Conservation (phyloP, 164 flowering plant genomes). For the Vitis rotundifolia region DNA sequence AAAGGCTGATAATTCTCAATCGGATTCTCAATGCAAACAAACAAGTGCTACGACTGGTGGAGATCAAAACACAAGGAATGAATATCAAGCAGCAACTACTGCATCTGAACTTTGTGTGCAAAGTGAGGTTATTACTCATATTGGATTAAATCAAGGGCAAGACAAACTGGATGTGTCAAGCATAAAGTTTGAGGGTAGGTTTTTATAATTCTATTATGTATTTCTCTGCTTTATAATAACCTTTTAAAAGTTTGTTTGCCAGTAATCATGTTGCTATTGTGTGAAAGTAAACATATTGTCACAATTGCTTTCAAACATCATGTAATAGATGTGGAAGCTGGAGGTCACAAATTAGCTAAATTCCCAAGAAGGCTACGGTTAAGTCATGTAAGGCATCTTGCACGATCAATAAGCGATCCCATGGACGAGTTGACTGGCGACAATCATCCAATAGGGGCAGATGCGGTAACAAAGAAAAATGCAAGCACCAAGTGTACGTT, state of each 20-base stretch:
- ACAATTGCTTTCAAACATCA: not conserved
- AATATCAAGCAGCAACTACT: not conserved
- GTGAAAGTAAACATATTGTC: not conserved
- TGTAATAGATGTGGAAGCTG: constrained; percentile 17
- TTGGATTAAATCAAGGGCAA: constrained; percentile 4
- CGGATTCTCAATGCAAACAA: constrained; percentile 15
- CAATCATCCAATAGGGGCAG: constrained; percentile 7
- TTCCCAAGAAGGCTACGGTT: constrained; percentile 24
- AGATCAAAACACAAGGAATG: not conserved
- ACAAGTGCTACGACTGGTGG: not conserved
- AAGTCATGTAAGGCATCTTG: constrained; percentile 33
- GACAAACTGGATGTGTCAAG: not conserved
- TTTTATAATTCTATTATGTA: not conserved
- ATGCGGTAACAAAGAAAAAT: not conserved
- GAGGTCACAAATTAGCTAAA: constrained; percentile 12
- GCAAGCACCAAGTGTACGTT: constrained; percentile 16
- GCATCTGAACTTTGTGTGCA: not conserved
- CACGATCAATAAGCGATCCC: constrained; percentile 24
- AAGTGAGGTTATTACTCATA: not conserved
- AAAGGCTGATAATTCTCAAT: constrained; percentile 20
- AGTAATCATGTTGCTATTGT: not conserved
- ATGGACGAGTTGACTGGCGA: constrained; percentile 1
- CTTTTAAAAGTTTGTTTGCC: no score
- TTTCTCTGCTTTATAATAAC: not conserved
- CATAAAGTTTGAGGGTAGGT: constrained; percentile 13